Base-by-base conservation (phyloP, 73 alveolate species). In the Paramecium tetraurelia region DNA sequence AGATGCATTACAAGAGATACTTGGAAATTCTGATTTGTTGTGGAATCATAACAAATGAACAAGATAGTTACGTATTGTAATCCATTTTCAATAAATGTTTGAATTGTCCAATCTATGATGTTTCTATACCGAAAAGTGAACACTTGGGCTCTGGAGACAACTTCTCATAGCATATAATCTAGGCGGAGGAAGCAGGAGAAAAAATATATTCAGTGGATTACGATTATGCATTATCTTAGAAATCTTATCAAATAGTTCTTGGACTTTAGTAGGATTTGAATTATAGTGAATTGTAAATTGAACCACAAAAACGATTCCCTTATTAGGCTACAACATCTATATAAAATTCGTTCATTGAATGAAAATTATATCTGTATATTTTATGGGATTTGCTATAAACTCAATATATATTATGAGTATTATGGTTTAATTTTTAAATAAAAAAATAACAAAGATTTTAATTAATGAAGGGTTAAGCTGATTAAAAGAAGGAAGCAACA, bases 391-490 rank as follows among this genome's bases (percentile, higher is more conserved):
- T 53, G 69, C 16, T 63, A 63, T 31, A 63, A 63, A 63, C 84
- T 63, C 84, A 63, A 31, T 63, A 63, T 63, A 63, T 63, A 53
- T 63, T 12, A 63, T 63, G 84, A 63, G 9, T 27, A 63, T 63
- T 31, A 63, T 63, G 53, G 41, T 63, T 63, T 6, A 63, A 63
- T 63, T 63, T 63, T 63, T 63, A 63, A 63, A 63, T 63, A 63
- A 63, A 63, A 63, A 63, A 63, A 63, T 63, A 63, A 63, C 84
- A 63, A 63, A 63, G 84, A 63, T 63, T 63, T 63, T 63, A 63
- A 63, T 31, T 63, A 63, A 63, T 63, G 84, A 63, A 63, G 84
- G 84, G 84, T 12, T 10, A 63, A 63, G 84, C 84, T 63, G 84
- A 63, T 3, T 63, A 63, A 63, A 31, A 63, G 84, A 63, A 63